Conservation (phyloP, 441 rosid genomes). For the Gossypium laxum region DNA sequence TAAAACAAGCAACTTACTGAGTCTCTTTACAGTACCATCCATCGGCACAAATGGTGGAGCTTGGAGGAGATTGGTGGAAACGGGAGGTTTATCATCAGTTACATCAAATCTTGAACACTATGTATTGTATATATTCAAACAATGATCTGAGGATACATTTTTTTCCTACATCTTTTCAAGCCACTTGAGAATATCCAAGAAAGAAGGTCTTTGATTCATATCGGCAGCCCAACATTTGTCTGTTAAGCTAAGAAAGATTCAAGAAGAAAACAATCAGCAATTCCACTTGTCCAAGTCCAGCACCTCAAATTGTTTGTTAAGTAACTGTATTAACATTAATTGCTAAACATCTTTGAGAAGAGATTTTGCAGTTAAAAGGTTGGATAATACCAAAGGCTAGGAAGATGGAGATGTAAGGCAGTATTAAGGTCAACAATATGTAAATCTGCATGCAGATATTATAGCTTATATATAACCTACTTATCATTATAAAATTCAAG, state of each 20-base stretch:
- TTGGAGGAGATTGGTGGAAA: neutral
- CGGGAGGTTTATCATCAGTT: constrained; percentile 9
- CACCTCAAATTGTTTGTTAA: neutral
- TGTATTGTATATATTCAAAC: constrained; percentile 67
- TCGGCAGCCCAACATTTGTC: constrained; percentile 79
- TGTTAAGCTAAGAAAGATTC: constrained; percentile 40
- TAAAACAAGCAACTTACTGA: constrained; percentile 19
- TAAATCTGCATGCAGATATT: neutral
- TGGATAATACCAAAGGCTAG: neutral
- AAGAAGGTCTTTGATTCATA: constrained; percentile 78
- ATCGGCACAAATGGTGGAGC: constrained; percentile 14
- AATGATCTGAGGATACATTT: constrained; percentile 55
- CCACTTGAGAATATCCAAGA: constrained; percentile 83
- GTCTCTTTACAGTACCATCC: constrained; percentile 22
- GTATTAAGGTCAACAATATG: neutral
- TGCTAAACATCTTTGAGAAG: neutral
- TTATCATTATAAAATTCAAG: constrained; percentile 1
- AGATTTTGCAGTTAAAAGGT: neutral
- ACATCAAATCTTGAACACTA: constrained; percentile 15
- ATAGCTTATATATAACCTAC: neutral
- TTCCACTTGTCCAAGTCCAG: neutral
- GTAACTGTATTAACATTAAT: too few relatives aligned
- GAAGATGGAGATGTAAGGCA: neutral
- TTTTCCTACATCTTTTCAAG: constrained; percentile 84
- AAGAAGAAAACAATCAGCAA: constrained; percentile 17